Evolutionary conservation across 176 grass and related monocot genomes (phyloP).

Genomic region (Phoenix roebelenii): DNA sequence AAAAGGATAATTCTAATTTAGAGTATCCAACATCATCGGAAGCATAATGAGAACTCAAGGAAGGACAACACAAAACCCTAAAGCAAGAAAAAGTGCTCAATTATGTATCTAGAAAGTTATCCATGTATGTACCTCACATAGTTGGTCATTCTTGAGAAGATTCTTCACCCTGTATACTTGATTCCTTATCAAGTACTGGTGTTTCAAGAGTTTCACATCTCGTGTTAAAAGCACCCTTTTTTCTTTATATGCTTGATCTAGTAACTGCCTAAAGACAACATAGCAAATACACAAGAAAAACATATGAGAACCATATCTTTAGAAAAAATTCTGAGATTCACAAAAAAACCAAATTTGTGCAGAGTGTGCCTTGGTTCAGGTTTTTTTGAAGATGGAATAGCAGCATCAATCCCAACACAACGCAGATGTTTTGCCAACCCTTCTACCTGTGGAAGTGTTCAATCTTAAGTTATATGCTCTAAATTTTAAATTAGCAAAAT

Average conservation of each 20-base stretch:
- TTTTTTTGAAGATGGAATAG: conserved; percentile 61
- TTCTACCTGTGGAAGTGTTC: conserved; percentile 54
- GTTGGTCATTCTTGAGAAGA: conserved; percentile 85
- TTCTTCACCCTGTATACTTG: conserved; percentile 94
- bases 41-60: neutral
- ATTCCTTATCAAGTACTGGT: conserved; percentile 74
- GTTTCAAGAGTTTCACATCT: conserved; percentile 75
- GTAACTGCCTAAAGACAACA: conserved; percentile 50
- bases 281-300: conserved; percentile 11
- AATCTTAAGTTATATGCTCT: too few relatives aligned
- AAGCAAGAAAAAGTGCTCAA: neutral
- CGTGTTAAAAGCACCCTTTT: conserved; percentile 73
- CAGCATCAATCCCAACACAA: conserved; percentile 95
- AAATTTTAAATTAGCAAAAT: too few relatives aligned
- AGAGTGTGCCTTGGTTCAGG: conserved; percentile 69
- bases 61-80: neutral
- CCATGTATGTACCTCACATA: conserved; percentile 61
- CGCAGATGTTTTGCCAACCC: conserved; percentile 88
- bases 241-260: conserved; percentile 88
- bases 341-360: neutral
- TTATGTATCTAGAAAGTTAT: conserved; percentile 1
- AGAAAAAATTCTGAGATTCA: neutral
- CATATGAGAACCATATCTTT: neutral
- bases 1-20: too few relatives aligned
- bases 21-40: neutral